Conservation (phyloP, 2,329 filamentous ascomycete species). For the Cytospora schulzeri region DNA sequence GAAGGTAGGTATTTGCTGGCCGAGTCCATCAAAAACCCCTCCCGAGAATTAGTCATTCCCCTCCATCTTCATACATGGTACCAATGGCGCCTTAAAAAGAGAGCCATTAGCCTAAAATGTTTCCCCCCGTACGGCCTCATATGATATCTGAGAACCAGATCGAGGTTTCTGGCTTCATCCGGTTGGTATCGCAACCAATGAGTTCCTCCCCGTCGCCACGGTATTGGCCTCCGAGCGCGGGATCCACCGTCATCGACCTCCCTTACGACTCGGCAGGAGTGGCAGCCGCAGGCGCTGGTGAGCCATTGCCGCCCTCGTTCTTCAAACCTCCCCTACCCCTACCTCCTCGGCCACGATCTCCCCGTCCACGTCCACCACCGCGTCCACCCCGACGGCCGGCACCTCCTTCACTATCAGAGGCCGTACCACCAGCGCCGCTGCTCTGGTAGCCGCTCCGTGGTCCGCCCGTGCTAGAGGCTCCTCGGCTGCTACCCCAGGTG, state of each 20-base stretch:
- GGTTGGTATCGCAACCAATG: not conserved
- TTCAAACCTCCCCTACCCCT: slow-evolving; percentile 60
- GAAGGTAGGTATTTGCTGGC: slow-evolving; percentile 11
- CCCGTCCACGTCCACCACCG: slow-evolving; percentile 57
- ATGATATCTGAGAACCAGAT: slow-evolving; percentile 1
- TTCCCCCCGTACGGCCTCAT: not conserved
- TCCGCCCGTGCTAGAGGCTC: slow-evolving; percentile 55
- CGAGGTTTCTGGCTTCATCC: not conserved
- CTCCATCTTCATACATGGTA: slow-evolving; percentile 1
- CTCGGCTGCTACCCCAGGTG: slow-evolving; percentile 68
- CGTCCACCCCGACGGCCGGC: slow-evolving; percentile 57
- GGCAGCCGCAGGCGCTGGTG: slow-evolving; percentile 55
- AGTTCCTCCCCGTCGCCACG: slow-evolving; percentile 5
- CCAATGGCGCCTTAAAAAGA: not conserved
- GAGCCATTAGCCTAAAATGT: not conserved
- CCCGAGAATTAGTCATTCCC: not conserved
- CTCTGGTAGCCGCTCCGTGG: slow-evolving; percentile 79
- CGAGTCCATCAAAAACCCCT: slow-evolving; percentile 1
- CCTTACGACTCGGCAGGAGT: slow-evolving; percentile 43
- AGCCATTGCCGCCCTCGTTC: slow-evolving; percentile 56
- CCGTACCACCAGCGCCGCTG: slow-evolving; percentile 77
- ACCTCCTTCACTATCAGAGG: slow-evolving; percentile 66
- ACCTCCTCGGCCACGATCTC: slow-evolving; percentile 60
- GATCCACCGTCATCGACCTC: slow-evolving; percentile 1
- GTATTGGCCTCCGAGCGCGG: slow-evolving; percentile 8